Evolutionary conservation across 805 yeast species (phyloP).

Genomic region (Monosporozyma aerobia): DNA sequence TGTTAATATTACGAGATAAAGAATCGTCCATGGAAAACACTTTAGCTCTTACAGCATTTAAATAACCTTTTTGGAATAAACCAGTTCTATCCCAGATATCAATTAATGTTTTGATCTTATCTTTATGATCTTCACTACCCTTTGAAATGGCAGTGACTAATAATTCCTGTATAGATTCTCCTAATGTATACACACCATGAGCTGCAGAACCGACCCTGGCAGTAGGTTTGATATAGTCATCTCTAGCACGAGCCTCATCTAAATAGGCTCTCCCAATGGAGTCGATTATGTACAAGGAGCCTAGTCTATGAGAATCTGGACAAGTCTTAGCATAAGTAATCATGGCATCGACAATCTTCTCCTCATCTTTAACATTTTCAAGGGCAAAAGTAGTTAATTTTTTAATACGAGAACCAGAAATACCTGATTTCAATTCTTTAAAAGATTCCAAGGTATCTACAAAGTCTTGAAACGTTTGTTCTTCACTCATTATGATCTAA

Average conservation of each 20-base stretch:
- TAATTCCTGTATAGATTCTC: constrained; percentile 53
- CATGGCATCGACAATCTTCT: constrained; percentile 19
- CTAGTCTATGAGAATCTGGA: constrained; percentile 77
- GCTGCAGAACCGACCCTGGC: constrained; percentile 66
- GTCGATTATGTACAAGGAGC: constrained; percentile 84
- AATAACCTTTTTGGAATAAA: constrained; percentile 54
- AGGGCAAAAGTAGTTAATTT: constrained; percentile 72
- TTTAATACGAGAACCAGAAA: constrained; percentile 91
- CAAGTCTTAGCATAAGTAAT: constrained; percentile 52
- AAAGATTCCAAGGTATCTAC: constrained; percentile 36
- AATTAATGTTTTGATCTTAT: constrained; percentile 71
- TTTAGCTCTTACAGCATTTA: constrained; percentile 48
- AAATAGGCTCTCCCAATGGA: constrained; percentile 80
- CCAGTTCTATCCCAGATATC: constrained; percentile 88
- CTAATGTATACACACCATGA: constrained; percentile 59
- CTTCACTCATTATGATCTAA: constrained; percentile 6
- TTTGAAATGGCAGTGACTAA: constrained; percentile 54
- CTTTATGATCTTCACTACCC: constrained; percentile 48
- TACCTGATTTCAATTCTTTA: constrained; percentile 66
- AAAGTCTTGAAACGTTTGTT: constrained; percentile 28
- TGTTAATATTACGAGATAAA: constrained; percentile 26
- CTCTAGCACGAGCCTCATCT: constrained; percentile 57
- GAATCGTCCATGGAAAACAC: constrained; percentile 34
- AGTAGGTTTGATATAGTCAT: constrained; percentile 37
- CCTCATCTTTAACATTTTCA: constrained; percentile 43